Conservation (phyloP, 306 rosid genomes). For the Potentilla sterilis region DNA sequence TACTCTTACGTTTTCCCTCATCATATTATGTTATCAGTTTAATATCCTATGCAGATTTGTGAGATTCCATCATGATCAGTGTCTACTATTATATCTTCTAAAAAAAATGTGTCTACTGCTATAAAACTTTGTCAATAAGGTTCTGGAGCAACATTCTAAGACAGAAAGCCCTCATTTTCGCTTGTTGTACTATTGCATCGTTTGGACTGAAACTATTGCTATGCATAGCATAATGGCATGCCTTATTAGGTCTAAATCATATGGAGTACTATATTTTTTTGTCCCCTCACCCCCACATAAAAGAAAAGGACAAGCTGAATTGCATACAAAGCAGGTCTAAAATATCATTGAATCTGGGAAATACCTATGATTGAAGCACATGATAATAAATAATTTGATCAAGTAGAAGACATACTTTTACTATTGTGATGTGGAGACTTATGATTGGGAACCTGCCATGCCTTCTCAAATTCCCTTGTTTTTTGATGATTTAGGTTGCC, state of each 20-base stretch:
- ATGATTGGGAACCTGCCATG: slow-evolving; percentile 8
- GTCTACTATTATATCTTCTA: not conserved
- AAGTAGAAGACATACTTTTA: not conserved
- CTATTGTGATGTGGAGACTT: not conserved
- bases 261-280: not conserved
- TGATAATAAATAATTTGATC: not conserved
- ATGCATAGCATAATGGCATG: not conserved
- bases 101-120: not conserved
- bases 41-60: not conserved
- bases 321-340: not conserved
- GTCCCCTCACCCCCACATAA: not conserved
- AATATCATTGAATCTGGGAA: not conserved
- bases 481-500: slow-evolving; percentile 59
- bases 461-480: slow-evolving; percentile 27
- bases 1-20: not conserved
- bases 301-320: slow-evolving; percentile 2
- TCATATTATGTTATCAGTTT: not conserved
- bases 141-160: not conserved
- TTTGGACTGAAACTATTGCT: not conserved
- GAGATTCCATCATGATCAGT: not conserved
- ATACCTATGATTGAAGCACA: not conserved
- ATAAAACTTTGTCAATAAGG: not conserved
- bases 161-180: not conserved
- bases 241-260: not conserved
- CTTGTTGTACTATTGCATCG: not conserved